These are phyloP conservation scores for Hippophae gyantsensis DNA, from an alignment of 306 rosid species.

Conservation along the genomic window DNA sequence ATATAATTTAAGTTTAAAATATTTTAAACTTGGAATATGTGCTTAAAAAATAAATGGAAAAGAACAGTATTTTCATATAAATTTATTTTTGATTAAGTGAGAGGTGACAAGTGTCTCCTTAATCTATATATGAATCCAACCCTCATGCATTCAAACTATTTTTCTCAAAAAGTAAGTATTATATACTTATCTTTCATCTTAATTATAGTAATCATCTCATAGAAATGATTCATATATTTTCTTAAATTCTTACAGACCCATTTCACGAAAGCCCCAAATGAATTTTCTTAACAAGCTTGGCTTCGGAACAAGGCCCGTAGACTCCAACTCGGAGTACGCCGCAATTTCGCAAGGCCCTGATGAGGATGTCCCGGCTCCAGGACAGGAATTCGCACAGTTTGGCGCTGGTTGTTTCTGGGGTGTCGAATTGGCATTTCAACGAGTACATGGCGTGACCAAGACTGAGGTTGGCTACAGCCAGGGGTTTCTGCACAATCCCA, in stretches of 20 bases:
- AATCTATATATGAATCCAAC: no score
- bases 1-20: no score
- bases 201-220: no score
- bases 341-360: slow-evolving; percentile 67
- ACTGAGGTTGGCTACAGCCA: slow-evolving; percentile 88
- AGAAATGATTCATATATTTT: no score
- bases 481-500: slow-evolving; percentile 64
- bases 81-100: no score
- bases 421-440: slow-evolving; percentile 79
- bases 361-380: slow-evolving; percentile 70
- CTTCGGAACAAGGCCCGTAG: slow-evolving; percentile 43
- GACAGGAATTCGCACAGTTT: slow-evolving; percentile 75
- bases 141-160: no score
- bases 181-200: no score
- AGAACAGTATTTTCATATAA: no score
- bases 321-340: slow-evolving; percentile 37
- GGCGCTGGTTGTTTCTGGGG: slow-evolving; percentile 99
- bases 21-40: no score
- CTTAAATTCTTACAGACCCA: slow-evolving; percentile 27
- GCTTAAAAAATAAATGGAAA: no score
- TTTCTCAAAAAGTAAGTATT: no score
- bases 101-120: no score
- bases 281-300: slow-evolving; percentile 69
- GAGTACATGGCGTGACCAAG: slow-evolving; percentile 69
- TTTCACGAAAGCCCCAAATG: slow-evolving; percentile 45